A percentile compares a stretch with the other conserved stretches of the same genome.
Conservation (phyloP, 208 protist genomes). For the Naegleria fowleri region DNA sequence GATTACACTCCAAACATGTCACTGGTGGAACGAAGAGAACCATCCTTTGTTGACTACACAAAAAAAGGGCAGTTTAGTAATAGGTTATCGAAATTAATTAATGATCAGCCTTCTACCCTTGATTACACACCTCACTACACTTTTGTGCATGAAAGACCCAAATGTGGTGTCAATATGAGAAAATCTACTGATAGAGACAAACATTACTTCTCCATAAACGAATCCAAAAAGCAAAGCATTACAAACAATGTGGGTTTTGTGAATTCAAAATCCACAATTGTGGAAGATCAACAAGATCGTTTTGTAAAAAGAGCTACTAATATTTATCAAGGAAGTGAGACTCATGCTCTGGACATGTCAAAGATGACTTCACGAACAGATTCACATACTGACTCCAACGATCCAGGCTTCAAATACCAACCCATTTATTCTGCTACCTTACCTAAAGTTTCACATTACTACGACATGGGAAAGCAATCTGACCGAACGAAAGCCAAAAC, state of each 20-base stretch:
- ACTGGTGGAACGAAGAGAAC: neutral
- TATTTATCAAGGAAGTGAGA: neutral
- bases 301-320: slow-evolving; percentile 5
- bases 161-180: neutral
- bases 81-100: neutral
- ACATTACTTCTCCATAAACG: neutral
- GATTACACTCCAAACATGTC: neutral
- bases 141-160: neutral
- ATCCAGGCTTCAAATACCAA: neutral
- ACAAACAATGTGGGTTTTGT: neutral
- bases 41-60: neutral
- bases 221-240: neutral
- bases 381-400: neutral
- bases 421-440: neutral
- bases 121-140: neutral
- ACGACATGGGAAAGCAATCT: neutral
- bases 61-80: neutral
- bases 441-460: neutral
- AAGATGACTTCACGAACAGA: neutral
- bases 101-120: neutral
- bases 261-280: neutral
- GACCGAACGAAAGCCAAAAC: neutral
- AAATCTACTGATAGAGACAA: neutral
- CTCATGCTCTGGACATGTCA: neutral
- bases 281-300: neutral